These are phyloP conservation scores for Ophiostoma himal-ulmi DNA, from an alignment of 2,329 filamentous ascomycete genomes.

Conservation along the genomic window DNA sequence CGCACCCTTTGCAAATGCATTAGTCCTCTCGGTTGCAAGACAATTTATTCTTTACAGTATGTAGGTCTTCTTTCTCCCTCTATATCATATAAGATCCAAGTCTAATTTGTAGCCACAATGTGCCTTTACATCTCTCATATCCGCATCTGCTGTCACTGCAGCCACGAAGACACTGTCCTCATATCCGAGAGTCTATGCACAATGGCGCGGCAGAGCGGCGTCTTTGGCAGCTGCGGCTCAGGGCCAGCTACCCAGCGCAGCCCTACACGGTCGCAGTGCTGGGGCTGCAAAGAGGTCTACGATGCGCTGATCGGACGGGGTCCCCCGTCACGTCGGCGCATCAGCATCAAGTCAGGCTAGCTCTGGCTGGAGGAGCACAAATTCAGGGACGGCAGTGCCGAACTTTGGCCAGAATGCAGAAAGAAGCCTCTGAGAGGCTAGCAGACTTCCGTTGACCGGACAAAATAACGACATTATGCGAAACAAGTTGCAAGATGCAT, in stretches of 20 bases:
- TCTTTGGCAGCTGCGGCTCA: constrained; percentile 38
- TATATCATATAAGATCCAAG: not conserved
- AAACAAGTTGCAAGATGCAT: not conserved
- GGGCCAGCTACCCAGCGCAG: constrained; percentile 32
- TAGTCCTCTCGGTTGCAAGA: not conserved
- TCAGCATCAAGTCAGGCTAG: constrained; percentile 18
- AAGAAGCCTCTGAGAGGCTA: not conserved
- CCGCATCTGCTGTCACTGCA: constrained; percentile 35
- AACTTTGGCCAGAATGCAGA: not conserved
- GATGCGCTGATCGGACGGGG: constrained; percentile 4
- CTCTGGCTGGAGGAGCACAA: not conserved
- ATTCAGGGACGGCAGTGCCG: not conserved
- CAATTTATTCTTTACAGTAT: not conserved
- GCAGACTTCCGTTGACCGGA: not conserved
- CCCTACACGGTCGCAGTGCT: constrained; percentile 35
- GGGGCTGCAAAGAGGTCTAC: constrained; percentile 31
- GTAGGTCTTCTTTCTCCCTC: not conserved
- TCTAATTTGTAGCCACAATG: constrained; percentile 29
- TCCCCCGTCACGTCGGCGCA: constrained; percentile 13
- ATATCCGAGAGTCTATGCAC: constrained; percentile 38
- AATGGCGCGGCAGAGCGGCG: constrained; percentile 31
- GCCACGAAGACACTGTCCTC: constrained; percentile 37
- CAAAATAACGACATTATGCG: not conserved
- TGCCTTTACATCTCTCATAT: constrained; percentile 39
- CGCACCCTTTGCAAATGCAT: not conserved